These are phyloP conservation scores for Penicillium capsulatum DNA, from an alignment of 2,329 filamentous ascomycete species.

Conservation along the genomic window DNA sequence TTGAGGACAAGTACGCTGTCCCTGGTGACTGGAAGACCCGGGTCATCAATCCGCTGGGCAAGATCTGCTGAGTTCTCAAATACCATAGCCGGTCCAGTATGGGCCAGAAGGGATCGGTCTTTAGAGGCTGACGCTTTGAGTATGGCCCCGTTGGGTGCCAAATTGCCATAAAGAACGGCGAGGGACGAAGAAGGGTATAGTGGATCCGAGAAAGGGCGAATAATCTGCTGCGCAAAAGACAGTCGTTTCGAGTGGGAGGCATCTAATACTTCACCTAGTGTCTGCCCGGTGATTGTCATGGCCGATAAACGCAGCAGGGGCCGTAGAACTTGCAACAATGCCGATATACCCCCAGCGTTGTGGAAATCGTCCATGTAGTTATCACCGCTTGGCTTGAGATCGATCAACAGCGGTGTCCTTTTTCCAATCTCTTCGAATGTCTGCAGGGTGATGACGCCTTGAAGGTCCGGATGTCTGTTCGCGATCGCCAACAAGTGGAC, in stretches of 20 bases:
- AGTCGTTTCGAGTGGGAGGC: constrained; percentile 42
- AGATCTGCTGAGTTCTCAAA: constrained; percentile 49
- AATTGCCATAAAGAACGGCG: constrained; percentile 46
- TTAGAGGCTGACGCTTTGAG: constrained; percentile 52
- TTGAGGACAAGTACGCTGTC: constrained; percentile 49
- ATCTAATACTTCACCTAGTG: constrained; percentile 46
- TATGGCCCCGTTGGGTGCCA: constrained; percentile 48
- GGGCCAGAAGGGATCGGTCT: constrained; percentile 42
- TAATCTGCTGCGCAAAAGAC: constrained; percentile 41
- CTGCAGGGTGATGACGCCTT: constrained; percentile 44
- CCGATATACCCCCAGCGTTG: constrained; percentile 51
- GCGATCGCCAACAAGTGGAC: constrained; percentile 54
- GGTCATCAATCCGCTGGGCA: constrained; percentile 45
- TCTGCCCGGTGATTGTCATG: constrained; percentile 46
- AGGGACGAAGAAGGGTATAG: constrained; percentile 46
- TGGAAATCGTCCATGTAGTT: constrained; percentile 56
- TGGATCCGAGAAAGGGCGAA: constrained; percentile 44
- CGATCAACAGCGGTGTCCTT: constrained; percentile 47
- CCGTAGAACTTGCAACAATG: constrained; percentile 45
- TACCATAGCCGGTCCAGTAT: constrained; percentile 46
- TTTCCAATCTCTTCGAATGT: constrained; percentile 49
- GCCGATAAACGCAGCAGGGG: constrained; percentile 47
- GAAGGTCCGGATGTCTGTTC: constrained; percentile 49
- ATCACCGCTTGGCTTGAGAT: constrained; percentile 52
- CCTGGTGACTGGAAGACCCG: constrained; percentile 41